Percentiles rank a stretch among this genome's conserved stretches.
Conservation (phyloP, 225 moss, liverwort and hornwort species). For the Asterella californica region DNA sequence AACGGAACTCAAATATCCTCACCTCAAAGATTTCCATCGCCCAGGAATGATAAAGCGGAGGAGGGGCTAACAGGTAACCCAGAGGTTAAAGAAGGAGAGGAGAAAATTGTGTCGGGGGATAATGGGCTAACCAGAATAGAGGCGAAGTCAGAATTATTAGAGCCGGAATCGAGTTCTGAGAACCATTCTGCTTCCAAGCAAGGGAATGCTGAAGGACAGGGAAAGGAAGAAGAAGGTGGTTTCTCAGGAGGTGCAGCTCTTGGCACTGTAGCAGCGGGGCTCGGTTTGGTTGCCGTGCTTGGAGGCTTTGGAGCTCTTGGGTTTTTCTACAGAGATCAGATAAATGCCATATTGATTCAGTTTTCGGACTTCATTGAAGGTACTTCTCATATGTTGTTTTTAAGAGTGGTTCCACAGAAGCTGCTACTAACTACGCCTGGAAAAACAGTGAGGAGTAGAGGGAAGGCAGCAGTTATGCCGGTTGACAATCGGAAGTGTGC, state of each 20-base stretch:
- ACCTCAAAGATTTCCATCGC: slow-evolving; percentile 21
- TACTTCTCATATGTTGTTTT: slow-evolving; percentile 8
- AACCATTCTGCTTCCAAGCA: slow-evolving; percentile 9
- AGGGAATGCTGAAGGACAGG: slow-evolving; percentile 4
- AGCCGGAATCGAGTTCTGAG: slow-evolving; percentile 5
- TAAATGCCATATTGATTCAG: slow-evolving; percentile 72
- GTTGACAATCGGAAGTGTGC: background rate
- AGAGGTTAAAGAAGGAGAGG: background rate
- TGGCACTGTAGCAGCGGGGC: slow-evolving; percentile 36
- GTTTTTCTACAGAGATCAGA: slow-evolving; percentile 67
- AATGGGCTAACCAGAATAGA: slow-evolving; percentile 14
- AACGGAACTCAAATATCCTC: slow-evolving; percentile 17
- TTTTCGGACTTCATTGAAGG: slow-evolving; percentile 92
- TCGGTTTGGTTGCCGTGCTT: slow-evolving; percentile 51
- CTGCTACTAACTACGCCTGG: background rate
- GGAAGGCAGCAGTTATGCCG: background rate
- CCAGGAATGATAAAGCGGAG: slow-evolving; percentile 24
- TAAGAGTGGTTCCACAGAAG: background rate
- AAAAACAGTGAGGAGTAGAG: background rate
- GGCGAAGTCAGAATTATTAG: background rate
- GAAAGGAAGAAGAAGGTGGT: slow-evolving; percentile 14
- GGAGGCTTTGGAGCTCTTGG: slow-evolving; percentile 58
- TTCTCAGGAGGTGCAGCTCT: slow-evolving; percentile 29
- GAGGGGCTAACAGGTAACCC: slow-evolving; percentile 15
- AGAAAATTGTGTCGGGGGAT: background rate